Evolutionary conservation across 2,329 filamentous ascomycete genomes (phyloP).

Genomic region (Paecilomyces sp.): DNA sequence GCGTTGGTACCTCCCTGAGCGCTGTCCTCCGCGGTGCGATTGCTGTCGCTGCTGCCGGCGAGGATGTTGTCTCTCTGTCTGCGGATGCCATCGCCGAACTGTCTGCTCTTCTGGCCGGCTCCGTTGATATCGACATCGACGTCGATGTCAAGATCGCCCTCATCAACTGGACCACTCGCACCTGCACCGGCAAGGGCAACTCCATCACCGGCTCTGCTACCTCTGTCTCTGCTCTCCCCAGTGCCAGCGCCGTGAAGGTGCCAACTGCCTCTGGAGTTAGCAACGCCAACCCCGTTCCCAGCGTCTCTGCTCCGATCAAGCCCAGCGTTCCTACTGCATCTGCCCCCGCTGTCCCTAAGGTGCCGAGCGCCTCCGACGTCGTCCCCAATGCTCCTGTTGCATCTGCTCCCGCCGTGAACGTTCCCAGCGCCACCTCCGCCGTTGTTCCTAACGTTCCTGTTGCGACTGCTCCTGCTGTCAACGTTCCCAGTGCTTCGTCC

Average conservation of each 20-base stretch:
- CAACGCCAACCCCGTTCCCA: background rate
- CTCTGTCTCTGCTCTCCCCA: slow-evolving; percentile 8
- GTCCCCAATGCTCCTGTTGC: slow-evolving; percentile 2
- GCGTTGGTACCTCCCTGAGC: slow-evolving; percentile 20
- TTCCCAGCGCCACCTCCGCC: background rate
- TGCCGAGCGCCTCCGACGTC: slow-evolving; percentile 6
- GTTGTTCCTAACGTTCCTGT: too few relatives aligned
- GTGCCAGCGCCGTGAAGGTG: background rate
- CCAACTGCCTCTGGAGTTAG: background rate
- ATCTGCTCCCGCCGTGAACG: background rate
- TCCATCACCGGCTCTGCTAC: slow-evolving; percentile 15
- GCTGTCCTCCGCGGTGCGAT: slow-evolving; percentile 25
- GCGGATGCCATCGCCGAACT: slow-evolving; percentile 27
- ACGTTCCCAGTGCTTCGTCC: too few relatives aligned
- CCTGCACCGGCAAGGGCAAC: background rate
- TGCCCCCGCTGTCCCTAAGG: slow-evolving; percentile 5
- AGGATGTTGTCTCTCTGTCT: slow-evolving; percentile 24
- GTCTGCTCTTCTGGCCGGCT: slow-evolving; percentile 28
- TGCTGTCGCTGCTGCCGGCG: slow-evolving; percentile 21
- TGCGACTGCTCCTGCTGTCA: too few relatives aligned
- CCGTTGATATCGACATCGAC: slow-evolving; percentile 47
- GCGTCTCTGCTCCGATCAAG: background rate
- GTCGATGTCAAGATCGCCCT: slow-evolving; percentile 46
- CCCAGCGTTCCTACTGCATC: background rate
- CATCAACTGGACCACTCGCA: slow-evolving; percentile 28